Evolutionary conservation across 371 early-diverging fungal genomes (phyloP), one percentile per base, ranked within the genome.

Genomic region (Mucor racemosus): DNA sequence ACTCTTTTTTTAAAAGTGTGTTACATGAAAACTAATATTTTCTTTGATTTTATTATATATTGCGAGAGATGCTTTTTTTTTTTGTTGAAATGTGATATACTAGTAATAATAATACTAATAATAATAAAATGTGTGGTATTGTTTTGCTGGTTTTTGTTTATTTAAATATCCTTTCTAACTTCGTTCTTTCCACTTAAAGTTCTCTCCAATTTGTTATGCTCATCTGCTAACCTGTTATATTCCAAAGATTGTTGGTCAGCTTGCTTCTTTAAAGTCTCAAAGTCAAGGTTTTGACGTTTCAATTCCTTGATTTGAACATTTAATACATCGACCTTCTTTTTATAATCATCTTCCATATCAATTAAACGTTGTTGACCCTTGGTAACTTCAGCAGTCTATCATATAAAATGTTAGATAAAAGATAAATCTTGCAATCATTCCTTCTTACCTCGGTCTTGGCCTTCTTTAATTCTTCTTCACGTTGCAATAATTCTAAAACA

Each of bases 201-300:
- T 38, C 62, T 58, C 72, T 90, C 89, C 60, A 93, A 72, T 44
- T 71, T 77, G 48, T 82, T 88, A 72, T 84, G 85, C 68, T 86
- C 81, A 58, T 94, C 94, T 8, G 91, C 87, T 64, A 94, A 72
- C 62, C 90, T 85, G 81, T 89, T 79, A 76, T 90, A 94, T 73
- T 92, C 92, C 34, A 81, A 65, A 56, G 84, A 74, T 64, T 85
- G 88, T 66, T 88, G 84, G 55, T 79, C 81, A 7, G 90, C 90
- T 76, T 94, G 94, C 74, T 91, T 90, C 79, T 91, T 92, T 62
- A 94, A 74, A 21, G 84, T 88, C 44, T 89, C 92, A 58, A 82
- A 81, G 57, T 94, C 90, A 33, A 71, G 64, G 15, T 82, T 71
- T 78, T 86, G 76, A 68, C 82, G 75, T 68, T 86, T 77, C 53